These are phyloP conservation scores for Incumbomyces delicatus DNA, from an alignment of 2,329 filamentous ascomycete species.

Conservation along the genomic window DNA sequence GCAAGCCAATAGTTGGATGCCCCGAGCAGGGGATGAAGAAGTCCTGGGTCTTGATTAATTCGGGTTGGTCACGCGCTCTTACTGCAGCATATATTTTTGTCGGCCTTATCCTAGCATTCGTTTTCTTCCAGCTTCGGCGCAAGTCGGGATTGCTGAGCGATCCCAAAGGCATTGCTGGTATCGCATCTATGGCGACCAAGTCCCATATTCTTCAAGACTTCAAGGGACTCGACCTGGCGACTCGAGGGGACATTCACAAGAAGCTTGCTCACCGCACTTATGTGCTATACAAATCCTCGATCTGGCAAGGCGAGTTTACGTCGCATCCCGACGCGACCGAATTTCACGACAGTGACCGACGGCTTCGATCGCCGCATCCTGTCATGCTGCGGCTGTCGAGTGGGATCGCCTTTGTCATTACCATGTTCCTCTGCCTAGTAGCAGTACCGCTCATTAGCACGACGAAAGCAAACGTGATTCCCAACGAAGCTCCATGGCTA, in stretches of 20 bases:
- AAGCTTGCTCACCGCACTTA: constrained; percentile 37
- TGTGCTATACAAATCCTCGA: constrained; percentile 40
- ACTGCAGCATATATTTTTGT: constrained; percentile 32
- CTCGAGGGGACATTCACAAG: constrained; percentile 36
- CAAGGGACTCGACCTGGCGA: constrained; percentile 35
- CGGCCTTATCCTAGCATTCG: constrained; percentile 31
- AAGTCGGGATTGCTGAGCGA: constrained; percentile 40
- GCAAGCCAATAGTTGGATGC: constrained; percentile 15
- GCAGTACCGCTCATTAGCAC: constrained; percentile 37
- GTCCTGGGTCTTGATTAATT: constrained; percentile 34
- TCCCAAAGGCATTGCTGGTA: constrained; percentile 41
- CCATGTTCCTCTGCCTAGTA: constrained; percentile 30
- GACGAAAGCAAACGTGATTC: constrained; percentile 28
- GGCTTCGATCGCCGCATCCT: constrained; percentile 32
- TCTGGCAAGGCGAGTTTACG: constrained; percentile 43
- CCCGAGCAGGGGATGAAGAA: constrained; percentile 20
- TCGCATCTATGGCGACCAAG: constrained; percentile 41
- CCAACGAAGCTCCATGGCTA: constrained; percentile 35
- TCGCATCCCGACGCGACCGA: constrained; percentile 25
- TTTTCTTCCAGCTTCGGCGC: constrained; percentile 37
- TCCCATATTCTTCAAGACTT: constrained; percentile 42
- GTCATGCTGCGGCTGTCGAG: constrained; percentile 34
- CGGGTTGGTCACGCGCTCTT: constrained; percentile 36
- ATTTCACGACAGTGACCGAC: constrained; percentile 19
- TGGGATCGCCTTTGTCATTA: constrained; percentile 33